Conservation (phyloP, 768 basidiomycete genomes). For the Panaeolus papilionaceus region DNA sequence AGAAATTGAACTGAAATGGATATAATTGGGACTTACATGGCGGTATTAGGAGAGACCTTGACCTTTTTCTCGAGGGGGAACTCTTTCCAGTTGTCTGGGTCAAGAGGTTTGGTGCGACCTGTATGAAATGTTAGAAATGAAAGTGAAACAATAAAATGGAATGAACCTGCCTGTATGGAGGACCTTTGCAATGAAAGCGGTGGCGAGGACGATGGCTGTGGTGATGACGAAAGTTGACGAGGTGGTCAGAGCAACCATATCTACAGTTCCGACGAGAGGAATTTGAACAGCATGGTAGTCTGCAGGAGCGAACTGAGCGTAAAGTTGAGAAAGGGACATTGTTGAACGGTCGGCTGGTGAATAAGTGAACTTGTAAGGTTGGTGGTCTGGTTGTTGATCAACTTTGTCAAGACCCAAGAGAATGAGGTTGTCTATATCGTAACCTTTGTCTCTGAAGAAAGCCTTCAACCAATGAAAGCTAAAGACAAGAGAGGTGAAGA, state of each 20-base stretch:
- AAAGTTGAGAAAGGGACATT: constrained; percentile 27
- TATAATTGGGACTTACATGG: constrained; percentile 65
- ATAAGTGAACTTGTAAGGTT: background rate
- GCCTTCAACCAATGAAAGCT: constrained; percentile 46
- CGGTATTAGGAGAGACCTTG: constrained; percentile 92
- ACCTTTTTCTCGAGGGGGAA: constrained; percentile 86
- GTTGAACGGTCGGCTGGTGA: background rate
- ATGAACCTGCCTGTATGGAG: constrained; percentile 45
- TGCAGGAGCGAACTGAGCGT: constrained; percentile 24
- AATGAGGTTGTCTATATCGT: constrained; percentile 63
- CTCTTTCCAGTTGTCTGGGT: constrained; percentile 79
- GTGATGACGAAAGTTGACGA: constrained; percentile 60
- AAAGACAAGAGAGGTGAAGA: constrained; percentile 54
- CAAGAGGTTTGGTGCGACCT: constrained; percentile 72
- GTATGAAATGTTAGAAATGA: constrained; percentile 23
- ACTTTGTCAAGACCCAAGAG: constrained; percentile 60
- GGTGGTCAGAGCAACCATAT: constrained; percentile 43
- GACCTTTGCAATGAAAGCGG: constrained; percentile 61
- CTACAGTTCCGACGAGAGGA: constrained; percentile 42
- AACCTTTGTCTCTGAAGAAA: constrained; percentile 58
- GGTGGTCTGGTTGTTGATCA: background rate
- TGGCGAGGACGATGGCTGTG: constrained; percentile 53
- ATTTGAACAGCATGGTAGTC: constrained; percentile 41
- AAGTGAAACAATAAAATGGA: constrained; percentile 15
- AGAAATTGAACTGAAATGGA: constrained; percentile 7